Percentiles rank a stretch among this genome's conserved stretches.
phyloP scores from a whole-genome alignment of 208 protist species.

The Spongospora subterranea region DNA sequence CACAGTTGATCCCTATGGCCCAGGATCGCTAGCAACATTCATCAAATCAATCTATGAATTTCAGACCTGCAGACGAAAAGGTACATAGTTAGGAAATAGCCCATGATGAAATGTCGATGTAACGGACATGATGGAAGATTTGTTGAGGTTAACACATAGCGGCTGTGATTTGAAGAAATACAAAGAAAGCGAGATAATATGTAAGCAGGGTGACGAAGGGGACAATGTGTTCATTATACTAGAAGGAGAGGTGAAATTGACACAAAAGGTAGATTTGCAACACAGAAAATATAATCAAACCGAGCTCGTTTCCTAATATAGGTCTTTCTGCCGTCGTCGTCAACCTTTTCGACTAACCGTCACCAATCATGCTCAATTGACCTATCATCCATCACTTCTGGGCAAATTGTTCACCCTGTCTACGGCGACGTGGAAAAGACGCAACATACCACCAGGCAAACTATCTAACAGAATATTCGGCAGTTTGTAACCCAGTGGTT shows the following conservation, averaged over 20 bases:
- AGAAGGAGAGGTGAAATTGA: neutral
- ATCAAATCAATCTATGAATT: conserved; percentile 31
- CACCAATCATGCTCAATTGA: no score
- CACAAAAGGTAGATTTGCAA: conserved; percentile 8
- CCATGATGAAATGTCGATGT: neutral
- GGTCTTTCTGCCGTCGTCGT: no score
- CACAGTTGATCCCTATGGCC: neutral
- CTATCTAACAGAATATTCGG: no score
- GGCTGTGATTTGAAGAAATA: neutral
- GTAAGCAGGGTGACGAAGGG: neutral
- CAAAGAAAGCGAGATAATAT: neutral
- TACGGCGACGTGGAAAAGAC: no score
- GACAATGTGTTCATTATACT: neutral
- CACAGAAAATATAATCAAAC: no score
- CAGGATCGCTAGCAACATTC: neutral
- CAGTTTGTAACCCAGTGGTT: no score
- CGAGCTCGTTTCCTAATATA: no score
- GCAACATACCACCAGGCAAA: no score
- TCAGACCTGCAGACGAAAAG: neutral
- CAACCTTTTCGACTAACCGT: no score
- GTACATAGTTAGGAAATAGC: neutral
- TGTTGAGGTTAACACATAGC: neutral
- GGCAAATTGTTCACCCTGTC: no score
- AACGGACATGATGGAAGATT: neutral
- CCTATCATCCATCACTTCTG: no score